Conservation (phyloP, 2,329 filamentous ascomycete species). For the Sporothrix sp. region DNA sequence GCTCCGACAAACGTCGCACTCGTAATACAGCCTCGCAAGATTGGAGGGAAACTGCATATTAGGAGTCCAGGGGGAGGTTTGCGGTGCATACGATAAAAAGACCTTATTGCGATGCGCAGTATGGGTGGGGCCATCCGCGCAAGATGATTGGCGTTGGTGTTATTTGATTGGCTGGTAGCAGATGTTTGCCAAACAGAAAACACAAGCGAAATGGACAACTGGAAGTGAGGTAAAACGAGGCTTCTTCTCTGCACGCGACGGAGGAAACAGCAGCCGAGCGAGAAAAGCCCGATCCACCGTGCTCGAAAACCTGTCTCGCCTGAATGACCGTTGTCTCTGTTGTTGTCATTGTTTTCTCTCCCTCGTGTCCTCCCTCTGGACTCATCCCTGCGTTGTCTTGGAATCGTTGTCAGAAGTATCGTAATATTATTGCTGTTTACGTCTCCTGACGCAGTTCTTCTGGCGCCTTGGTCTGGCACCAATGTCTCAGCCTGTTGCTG, state of each 20-base stretch:
- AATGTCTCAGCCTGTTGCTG: slow-evolving; percentile 2
- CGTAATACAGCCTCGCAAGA: slow-evolving; percentile 5
- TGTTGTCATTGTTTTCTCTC: neutral
- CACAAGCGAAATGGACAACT: neutral
- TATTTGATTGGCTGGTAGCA: neutral
- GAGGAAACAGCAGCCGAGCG: slow-evolving; percentile 1
- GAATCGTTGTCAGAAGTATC: neutral
- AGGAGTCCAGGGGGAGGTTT: neutral
- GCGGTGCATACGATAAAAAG: too few species aligned
- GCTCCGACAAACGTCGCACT: too few species aligned
- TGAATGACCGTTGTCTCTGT: neutral
- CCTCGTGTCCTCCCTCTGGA: too few species aligned
- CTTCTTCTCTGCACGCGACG: neutral
- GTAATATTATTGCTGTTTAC: too few species aligned
- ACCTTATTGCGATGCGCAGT: neutral
- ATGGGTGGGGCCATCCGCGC: neutral
- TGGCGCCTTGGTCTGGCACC: neutral
- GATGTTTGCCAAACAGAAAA: neutral
- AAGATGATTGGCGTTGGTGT: neutral
- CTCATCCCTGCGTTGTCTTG: slow-evolving; percentile 2
- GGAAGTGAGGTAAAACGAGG: neutral
- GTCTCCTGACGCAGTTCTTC: neutral
- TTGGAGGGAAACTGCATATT: slow-evolving; percentile 7
- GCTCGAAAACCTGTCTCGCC: slow-evolving; percentile 6
- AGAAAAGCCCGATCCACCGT: slow-evolving; percentile 1